Evolutionary conservation across 805 yeast species (phyloP), one percentile per base, ranked within the genome.

Genomic region (Candida qinlingensis): DNA sequence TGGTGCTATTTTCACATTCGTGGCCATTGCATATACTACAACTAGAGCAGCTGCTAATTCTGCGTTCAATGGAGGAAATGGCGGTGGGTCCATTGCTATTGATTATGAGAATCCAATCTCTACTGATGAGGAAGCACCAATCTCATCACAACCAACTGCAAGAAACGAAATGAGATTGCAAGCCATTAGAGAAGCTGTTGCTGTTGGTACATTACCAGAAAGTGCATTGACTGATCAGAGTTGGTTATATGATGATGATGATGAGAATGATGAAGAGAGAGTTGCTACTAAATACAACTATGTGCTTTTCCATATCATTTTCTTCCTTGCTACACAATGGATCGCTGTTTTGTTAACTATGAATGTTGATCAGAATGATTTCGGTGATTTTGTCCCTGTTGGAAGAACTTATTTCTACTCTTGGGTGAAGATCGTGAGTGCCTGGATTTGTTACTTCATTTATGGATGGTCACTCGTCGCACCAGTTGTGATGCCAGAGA

Each of bases 1-100:
- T 46, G 98, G 98, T 13, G 97, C 98, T 0, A 69, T 90, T 13
- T 90, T 95, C 71, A 94, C 99, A 0, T 89, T 94, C 61, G 74
- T 88, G 45, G 97, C 99, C 0, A 87, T 94, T 54, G 97, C 97
- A 0, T 95, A 94, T 64, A 94, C 99, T 2, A 94, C 99, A 0
- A 90, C 97, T 1, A 79, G 98, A 54, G 99, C 98, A 1, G 99
- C 97, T 5, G 90, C 92, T 3, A 83, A 82, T 50, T 80, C 87
- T 11, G 81, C 84, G 1, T 78, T 81, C 72, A 67, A 77, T 65
- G 76, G 78, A 48, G 51, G 69, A 10, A 68, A 62, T 39, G 59
- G 64, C 28, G 66, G 62, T 49, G 67, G 74, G 28, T 56, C 68
- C 7, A 69, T 71, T 27, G 61, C 68, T 46, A 55, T 69, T 45